Evolutionary conservation across 176 grass and related monocot species (phyloP), one percentile per base, ranked within the genome.

Genomic region (Dactylis glomerata): DNA sequence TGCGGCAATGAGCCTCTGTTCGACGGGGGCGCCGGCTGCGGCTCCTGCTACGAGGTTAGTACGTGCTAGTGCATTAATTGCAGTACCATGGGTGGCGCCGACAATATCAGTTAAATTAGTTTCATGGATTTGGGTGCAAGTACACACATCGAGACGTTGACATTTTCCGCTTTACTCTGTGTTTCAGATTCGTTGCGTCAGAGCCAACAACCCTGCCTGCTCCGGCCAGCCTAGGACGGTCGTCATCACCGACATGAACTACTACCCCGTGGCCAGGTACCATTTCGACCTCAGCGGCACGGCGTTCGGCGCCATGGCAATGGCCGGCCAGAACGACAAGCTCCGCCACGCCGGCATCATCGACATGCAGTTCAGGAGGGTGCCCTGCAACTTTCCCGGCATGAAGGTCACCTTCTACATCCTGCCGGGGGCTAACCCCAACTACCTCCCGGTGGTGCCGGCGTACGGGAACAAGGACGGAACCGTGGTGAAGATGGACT

Each of bases 261-360:
- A 91, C 81, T 87, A 91, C 61, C 89, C 89, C 0, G 85, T 91
- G 0, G 2, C 89, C 30, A 83, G 76, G 78, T 88, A 74, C 82
- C 91, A 93, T 78, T 90, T 93, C 73, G 91, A 93, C 85, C 88
- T 93, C 31, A 93, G 91, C 50, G 91, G 91, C 77, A 93, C 85
- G 20, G 83, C 88, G 22, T 93, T 93, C 73, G 91, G 91, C 23
- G 75, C 91, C 83, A 90, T 93, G 91, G 88, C 91, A 1, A 16
- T 38, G 47, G 3, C 49, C 9, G 91, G 91, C 24, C 49, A 8
- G 16, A 84, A 16, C 64, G 91, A 93, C 68, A 5, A 78, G 85
- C 91, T 93, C 74, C 88, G 91, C 41, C 66, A 76, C 47, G 88
- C 91, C 41, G 91, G 91, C 82, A 90, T 90, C 66, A 89, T 93